Base-by-base conservation (phyloP, 306 rosid species). In the Medicago arabica region DNA sequence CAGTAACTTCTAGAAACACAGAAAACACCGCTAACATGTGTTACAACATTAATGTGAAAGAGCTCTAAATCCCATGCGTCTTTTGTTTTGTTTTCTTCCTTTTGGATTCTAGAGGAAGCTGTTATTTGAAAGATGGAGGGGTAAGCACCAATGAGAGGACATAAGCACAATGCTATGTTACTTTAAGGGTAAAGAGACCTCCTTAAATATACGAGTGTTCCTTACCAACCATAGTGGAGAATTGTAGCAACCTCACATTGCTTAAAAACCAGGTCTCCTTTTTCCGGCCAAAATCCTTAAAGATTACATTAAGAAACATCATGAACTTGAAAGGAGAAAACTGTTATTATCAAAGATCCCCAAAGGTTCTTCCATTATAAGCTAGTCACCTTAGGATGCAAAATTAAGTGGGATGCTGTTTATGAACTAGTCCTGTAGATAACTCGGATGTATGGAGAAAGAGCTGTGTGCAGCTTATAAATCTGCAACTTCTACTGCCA, bases 91-190 rank as follows among this genome's bases (percentile, higher is more conserved):
- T 59, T 59, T 12, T 25, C 9, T 13, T 23, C 11, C n/a, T 58
- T 59, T 13, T 59, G 66, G 38, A 23, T 59, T 59, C 9, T 25
- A 59, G 40, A 59, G 40, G 66, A 59, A 25, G 12, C 66, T 13
- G 10, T 28, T 13, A 25, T 59, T 59, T 2, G 17, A 31, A 28
- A 60, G 67, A 31, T 14, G 41, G 40, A 10, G 41, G 13, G 18
- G 60, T 54, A 60, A 60, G 67, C 67, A 60, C 18, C 11, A 4
- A 28, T 60, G 67, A 60, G 67, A 14, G 18, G 67, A 15, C 67
- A 60, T 28, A 60, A 60, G 28, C 41, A 60, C 41, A 28, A 31
- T 18, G 61, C 61, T 54, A 18, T 54, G 9, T 54, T 54, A 54
- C 18, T 54, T 17, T 54, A 54, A 61, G 43, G 67, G 43, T 3